A percentile compares a stretch with the other conserved stretches of the same genome.
Conservation (phyloP, 108 stramenopile species). For the Stephanodiscus minutulus region DNA sequence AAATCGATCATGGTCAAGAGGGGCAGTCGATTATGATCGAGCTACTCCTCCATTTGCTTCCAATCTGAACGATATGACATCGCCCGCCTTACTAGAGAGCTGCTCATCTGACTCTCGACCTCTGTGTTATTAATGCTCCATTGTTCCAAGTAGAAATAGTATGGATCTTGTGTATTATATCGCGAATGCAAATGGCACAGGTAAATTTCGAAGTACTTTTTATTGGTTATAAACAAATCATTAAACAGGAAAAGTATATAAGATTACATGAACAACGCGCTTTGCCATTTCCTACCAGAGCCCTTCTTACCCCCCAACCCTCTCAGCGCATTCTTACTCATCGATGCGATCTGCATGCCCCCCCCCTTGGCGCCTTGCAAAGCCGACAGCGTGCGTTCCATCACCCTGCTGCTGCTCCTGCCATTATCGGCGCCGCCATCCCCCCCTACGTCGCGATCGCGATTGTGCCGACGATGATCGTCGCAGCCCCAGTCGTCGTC, state of each 20-base stretch:
- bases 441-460: constrained; percentile 4
- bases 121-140: too few species aligned
- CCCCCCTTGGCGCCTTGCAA: constrained; percentile 37
- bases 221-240: too few species aligned
- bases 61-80: not conserved
- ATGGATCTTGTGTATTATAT: too few species aligned
- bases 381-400: constrained; percentile 2
- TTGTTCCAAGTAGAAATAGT: too few species aligned
- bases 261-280: constrained; percentile 45
- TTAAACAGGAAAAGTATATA: not conserved
- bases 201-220: too few species aligned
- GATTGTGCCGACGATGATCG: not conserved
- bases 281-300: constrained; percentile 46
- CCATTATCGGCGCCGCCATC: constrained; percentile 9
- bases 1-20: not conserved
- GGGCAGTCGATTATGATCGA: not conserved
- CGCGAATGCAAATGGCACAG: too few species aligned
- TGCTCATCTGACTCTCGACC: too few species aligned
- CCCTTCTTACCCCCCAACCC: constrained; percentile 39
- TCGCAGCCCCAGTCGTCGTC: constrained; percentile 8
- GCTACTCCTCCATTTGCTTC: too few species aligned
- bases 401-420: constrained; percentile 10
- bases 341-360: constrained; percentile 18
- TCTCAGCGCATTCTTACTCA: constrained; percentile 26
- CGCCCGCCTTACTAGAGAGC: too few species aligned